Percentiles rank a stretch among this genome's conserved stretches.
These are phyloP conservation scores for Scutellospora calospora DNA, from an alignment of 371 early-diverging fungal species.

Conservation along the genomic window DNA sequence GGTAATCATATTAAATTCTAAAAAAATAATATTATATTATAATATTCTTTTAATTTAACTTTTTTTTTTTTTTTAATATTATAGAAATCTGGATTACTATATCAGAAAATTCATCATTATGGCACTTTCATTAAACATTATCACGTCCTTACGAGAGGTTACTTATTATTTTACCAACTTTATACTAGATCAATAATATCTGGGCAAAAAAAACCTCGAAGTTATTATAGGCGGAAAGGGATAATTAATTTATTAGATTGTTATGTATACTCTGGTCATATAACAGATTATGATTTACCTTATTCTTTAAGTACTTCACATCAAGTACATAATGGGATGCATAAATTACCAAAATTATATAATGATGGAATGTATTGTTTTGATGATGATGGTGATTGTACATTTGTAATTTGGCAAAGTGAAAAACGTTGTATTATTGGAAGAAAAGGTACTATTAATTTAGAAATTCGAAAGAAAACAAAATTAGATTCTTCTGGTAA, in stretches of 20 bases:
- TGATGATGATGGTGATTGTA: slow-evolving; percentile 60
- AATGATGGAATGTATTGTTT: slow-evolving; percentile 58
- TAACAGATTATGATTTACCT: slow-evolving; percentile 49
- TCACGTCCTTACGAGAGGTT: slow-evolving; percentile 59
- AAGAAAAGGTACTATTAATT: neutral
- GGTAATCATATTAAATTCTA: slow-evolving; percentile 26
- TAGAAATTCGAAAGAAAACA: slow-evolving; percentile 35
- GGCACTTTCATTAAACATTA: slow-evolving; percentile 64
- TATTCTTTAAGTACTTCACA: neutral
- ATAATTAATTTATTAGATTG: slow-evolving; percentile 59
- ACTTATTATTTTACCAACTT: slow-evolving; percentile 58
- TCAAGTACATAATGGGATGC: slow-evolving; percentile 40
- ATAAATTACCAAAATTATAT: slow-evolving; percentile 58
- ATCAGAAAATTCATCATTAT: slow-evolving; percentile 58
- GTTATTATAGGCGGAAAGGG: slow-evolving; percentile 54
- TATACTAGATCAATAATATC: slow-evolving; percentile 47
- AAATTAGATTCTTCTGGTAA: slow-evolving; percentile 46
- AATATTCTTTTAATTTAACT: neutral
- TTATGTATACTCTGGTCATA: slow-evolving; percentile 65
- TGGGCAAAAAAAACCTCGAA: slow-evolving; percentile 48
- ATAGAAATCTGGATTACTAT: slow-evolving; percentile 68
- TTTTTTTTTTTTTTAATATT: neutral
- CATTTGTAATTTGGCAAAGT: slow-evolving; percentile 68
- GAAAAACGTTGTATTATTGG: slow-evolving; percentile 54
- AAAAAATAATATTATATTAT: neutral